These are phyloP conservation scores for Erucastrum elatum DNA, from an alignment of 345 rosid genomes.

Conservation along the genomic window DNA sequence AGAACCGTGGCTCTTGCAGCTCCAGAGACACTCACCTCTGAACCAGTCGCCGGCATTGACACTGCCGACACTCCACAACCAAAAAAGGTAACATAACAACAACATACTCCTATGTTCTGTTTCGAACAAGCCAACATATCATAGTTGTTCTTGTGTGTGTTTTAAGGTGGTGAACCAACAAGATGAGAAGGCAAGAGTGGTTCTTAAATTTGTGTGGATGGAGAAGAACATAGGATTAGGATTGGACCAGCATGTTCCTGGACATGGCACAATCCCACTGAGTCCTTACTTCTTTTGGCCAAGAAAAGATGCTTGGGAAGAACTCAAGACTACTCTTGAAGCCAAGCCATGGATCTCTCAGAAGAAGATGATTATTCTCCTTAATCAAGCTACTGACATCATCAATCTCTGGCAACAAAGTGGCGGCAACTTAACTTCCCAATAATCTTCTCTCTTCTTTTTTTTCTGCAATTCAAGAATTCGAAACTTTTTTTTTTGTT, in stretches of 20 bases:
- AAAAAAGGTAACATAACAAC: conserved; percentile 35
- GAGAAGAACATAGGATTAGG: conserved; percentile 81
- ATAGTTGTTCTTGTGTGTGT: not conserved
- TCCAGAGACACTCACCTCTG: conserved; percentile 50
- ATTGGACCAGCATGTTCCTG: conserved; percentile 69
- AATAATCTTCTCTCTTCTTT: conserved; percentile 16
- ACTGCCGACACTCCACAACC: conserved; percentile 32
- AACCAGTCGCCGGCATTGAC: conserved; percentile 27
- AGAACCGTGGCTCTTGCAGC: conserved; percentile 46
- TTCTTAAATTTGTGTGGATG: conserved; percentile 85
- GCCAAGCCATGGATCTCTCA: conserved; percentile 80
- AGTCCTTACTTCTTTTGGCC: conserved; percentile 87
- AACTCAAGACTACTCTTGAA: conserved; percentile 70
- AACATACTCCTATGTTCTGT: conserved; percentile 1
- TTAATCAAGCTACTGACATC: conserved; percentile 82
- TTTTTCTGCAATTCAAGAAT: conserved; percentile 5
- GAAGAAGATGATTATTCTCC: conserved; percentile 78
- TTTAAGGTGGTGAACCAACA: conserved; percentile 45
- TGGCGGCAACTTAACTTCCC: conserved; percentile 62
- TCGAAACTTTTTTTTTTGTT: not conserved
- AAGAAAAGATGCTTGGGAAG: conserved; percentile 87
- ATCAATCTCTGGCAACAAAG: conserved; percentile 90
- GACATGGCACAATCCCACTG: conserved; percentile 69
- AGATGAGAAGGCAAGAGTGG: conserved; percentile 59
- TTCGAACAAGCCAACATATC: not conserved